These are phyloP conservation scores for Yamadazyma philogaea DNA, from an alignment of 805 yeast genomes.

Conservation along the genomic window DNA sequence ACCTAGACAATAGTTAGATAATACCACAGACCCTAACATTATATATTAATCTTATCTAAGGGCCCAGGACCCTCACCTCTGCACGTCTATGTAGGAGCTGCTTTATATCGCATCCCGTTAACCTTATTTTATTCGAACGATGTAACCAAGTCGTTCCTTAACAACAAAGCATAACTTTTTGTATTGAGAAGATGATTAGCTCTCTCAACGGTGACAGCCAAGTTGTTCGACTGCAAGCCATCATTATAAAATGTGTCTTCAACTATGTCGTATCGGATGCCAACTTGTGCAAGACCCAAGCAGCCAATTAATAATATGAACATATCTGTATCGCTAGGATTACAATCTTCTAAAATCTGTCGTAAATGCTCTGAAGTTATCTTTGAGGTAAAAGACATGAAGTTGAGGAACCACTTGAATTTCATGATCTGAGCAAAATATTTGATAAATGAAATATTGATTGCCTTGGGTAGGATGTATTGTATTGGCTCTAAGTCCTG, in stretches of 20 bases:
- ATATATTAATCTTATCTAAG: not conserved
- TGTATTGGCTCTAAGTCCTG: constrained; percentile 4
- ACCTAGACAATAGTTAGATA: not conserved
- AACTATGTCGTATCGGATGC: constrained; percentile 13
- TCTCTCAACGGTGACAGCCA: not conserved
- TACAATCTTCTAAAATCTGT: constrained; percentile 3
- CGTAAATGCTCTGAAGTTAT: constrained; percentile 6
- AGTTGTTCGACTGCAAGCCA: not conserved
- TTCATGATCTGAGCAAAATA: constrained; percentile 11
- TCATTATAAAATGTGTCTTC: constrained; percentile 10
- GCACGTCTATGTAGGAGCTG: not conserved
- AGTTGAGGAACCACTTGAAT: constrained; percentile 13
- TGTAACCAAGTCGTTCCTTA: constrained; percentile 11
- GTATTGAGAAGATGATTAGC: constrained; percentile 6
- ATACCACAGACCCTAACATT: not conserved
- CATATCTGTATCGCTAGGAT: constrained; percentile 4
- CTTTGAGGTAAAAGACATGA: constrained; percentile 12
- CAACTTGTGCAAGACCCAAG: constrained; percentile 9
- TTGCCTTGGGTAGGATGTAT: constrained; percentile 8
- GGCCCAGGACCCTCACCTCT: not conserved
- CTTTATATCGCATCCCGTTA: not conserved
- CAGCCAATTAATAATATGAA: constrained; percentile 12
- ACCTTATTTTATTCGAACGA: constrained; percentile 2
- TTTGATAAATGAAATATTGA: constrained; percentile 8
- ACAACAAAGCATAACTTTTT: constrained; percentile 4